Evolutionary conservation across 1,284 basidiomycete species (phyloP), one percentile per base, ranked within the genome.

Genomic region (Trametes versicolor): DNA sequence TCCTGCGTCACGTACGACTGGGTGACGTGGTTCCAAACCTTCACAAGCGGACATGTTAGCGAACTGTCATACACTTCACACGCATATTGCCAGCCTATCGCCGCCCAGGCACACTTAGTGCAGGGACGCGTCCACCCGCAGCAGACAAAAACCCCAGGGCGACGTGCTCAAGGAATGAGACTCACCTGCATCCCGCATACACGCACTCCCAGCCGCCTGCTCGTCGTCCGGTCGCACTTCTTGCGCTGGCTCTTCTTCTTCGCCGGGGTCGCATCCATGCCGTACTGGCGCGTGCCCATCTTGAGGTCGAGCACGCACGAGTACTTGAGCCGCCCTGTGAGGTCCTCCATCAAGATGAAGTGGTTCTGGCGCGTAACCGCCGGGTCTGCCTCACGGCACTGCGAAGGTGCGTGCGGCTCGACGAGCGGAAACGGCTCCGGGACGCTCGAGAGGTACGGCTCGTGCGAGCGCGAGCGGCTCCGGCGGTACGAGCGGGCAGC

Each of bases 201-300:
- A 68, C 97, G 87, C 29, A 97, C 94, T 2, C 98, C 97, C 49
- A 98, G 82, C 17, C 90, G 88, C 70, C 95, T 85, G 74, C 95
- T 97, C 17, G 97, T 99, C 57, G 98, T 99, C 66, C 92, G 86
- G 78, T 98, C 96, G 77, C 97, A 99, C 80, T 99, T 99, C 80
- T 97, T 98, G 55, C 97, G 90, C 81, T 99, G 98, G 74, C 95
- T 98, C 80, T 92, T 93, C 86, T 98, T 98, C 84, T 99, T 99
- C 62, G 89, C 85, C 0, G 91, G 83, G 4, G 93, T 95, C 25
- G 97, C 97, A 73, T 99, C 95, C 79, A 98, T 93, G 17, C 98
- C 98, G 79, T 99, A 99, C 80, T 99, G 97, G 48, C 97, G 86
- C 37, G 97, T 99, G 15, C 97, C 97, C 97, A 99, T 99, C 84